A percentile compares a stretch with the other conserved stretches of the same genome.
Conservation (phyloP, 345 rosid species). For the Euclidium syriacum region DNA sequence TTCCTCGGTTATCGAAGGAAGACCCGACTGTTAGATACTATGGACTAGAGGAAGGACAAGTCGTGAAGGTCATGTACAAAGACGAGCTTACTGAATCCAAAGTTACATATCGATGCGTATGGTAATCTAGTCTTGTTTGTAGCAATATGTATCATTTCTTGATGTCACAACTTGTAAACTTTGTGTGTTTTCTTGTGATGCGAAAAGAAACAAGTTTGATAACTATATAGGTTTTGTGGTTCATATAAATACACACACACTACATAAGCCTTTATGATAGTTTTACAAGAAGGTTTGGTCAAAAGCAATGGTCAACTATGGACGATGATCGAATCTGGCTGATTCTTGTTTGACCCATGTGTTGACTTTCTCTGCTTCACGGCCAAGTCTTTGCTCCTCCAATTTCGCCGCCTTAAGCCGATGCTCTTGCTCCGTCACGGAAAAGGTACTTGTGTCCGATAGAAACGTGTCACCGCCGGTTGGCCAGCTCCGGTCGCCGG, state of each 20-base stretch:
- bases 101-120: conserved; percentile 51
- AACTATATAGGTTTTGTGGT: neutral
- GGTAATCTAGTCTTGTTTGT: conserved; percentile 23
- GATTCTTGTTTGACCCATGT: conserved; percentile 29
- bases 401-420: conserved; percentile 14
- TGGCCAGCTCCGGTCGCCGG: conserved; percentile 12
- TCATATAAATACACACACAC: neutral
- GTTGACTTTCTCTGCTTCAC: conserved; percentile 27
- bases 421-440: conserved; percentile 25
- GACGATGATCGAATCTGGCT: conserved; percentile 26
- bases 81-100: conserved; percentile 42
- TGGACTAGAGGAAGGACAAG: conserved; percentile 71
- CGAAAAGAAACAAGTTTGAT: neutral
- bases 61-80: conserved; percentile 47
- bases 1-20: conserved; percentile 49
- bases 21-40: conserved; percentile 59
- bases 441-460: conserved; percentile 20
- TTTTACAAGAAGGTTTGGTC: conserved; percentile 10
- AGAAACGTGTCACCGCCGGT: conserved; percentile 7
- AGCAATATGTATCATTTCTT: neutral
- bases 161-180: conserved; percentile 7
- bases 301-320: conserved; percentile 15
- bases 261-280: neutral
- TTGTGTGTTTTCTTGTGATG: neutral
- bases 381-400: conserved; percentile 27